Evolutionary conservation across 805 yeast species (phyloP), one percentile per base, ranked within the genome.

Genomic region (Candida boleticola): DNA sequence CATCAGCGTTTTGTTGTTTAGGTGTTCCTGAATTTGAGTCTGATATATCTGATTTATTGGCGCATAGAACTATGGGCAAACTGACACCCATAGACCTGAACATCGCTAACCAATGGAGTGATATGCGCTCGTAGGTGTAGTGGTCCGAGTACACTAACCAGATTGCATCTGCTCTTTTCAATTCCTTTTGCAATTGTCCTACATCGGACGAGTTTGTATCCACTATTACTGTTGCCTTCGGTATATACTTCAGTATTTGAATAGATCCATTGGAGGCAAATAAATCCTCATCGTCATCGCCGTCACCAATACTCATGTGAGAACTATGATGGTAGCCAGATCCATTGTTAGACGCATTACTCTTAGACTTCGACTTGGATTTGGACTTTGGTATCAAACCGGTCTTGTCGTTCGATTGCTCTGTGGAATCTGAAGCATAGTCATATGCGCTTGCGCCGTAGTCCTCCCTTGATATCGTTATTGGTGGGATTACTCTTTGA

Each of bases 111-210:
- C 99, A 93, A 60, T 89, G 89, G 19, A 92, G 68, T 2, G 96
- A 82, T 3, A 93, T 80, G 36, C 98, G 73, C 59, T 93, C 98
- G 58, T 89, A 93, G 0, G 98, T 89, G 57, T 89, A 93, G 55
- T 89, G 96, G 56, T 90, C 98, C 3, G 93, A 79, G 58, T 90
- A 93, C 0, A 93, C 89, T n/a, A 93, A 74, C 92, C 97, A 85
- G 2, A 93, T 85, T 11, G 89, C 97, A 61, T 87, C 92, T 0
- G 97, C 93, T 40, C 77, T 74, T 36, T 95, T 75, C 48, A 93
- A 76, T 57, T 89, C 96, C 25, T 74, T 69, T 44, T 85, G 87
- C 11, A 93, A 64, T 0, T 66, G 58, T 1, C 65, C 63, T 26
- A 80, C 63, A 54, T 89, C 95, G 1, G 82, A 74, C 1, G 89